Evolutionary conservation across 2,329 filamentous ascomycete species (phyloP).

Genomic region (Pseudogymnoascus sp.): DNA sequence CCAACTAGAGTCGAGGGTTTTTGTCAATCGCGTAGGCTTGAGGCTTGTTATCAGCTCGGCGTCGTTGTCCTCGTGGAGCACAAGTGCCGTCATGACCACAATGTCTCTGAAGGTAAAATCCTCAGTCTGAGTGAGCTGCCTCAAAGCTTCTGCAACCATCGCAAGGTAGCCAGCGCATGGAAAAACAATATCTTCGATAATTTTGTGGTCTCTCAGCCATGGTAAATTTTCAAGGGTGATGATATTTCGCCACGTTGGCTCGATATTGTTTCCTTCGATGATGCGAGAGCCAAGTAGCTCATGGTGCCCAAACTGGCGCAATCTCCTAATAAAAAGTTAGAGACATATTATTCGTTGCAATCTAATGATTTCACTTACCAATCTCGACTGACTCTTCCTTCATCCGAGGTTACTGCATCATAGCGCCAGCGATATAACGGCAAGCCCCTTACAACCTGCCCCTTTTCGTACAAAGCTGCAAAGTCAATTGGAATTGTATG

Average conservation of each 20-base stretch:
- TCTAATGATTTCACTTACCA: conserved; percentile 18
- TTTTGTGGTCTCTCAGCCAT: conserved; percentile 39
- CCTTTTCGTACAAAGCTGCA: neutral
- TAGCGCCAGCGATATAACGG: conserved; percentile 49
- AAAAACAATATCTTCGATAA: too few species aligned
- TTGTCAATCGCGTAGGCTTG: conserved; percentile 17
- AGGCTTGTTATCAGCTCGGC: conserved; percentile 23
- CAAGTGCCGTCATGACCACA: conserved; percentile 19
- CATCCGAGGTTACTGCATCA: conserved; percentile 41
- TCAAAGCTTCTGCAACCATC: conserved; percentile 13
- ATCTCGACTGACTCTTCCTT: conserved; percentile 40
- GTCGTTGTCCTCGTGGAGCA: conserved; percentile 16
- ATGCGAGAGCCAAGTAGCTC: conserved; percentile 37
- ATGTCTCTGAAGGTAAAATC: neutral
- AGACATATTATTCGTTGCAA: conserved; percentile 1
- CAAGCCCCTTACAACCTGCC: conserved; percentile 31
- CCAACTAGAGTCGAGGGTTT: conserved; percentile 17
- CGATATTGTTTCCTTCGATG: conserved; percentile 8
- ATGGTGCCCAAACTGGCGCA: conserved; percentile 36
- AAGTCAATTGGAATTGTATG: conserved; percentile 8
- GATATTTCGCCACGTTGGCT: conserved; percentile 32
- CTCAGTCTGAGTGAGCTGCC: conserved; percentile 9
- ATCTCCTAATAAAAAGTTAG: conserved; percentile 27
- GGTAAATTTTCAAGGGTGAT: conserved; percentile 32
- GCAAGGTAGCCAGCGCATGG: conserved; percentile 24